phyloP scores from a whole-genome alignment of 2,329 filamentous ascomycete genomes.

The Ophiosphaerella korrae region DNA sequence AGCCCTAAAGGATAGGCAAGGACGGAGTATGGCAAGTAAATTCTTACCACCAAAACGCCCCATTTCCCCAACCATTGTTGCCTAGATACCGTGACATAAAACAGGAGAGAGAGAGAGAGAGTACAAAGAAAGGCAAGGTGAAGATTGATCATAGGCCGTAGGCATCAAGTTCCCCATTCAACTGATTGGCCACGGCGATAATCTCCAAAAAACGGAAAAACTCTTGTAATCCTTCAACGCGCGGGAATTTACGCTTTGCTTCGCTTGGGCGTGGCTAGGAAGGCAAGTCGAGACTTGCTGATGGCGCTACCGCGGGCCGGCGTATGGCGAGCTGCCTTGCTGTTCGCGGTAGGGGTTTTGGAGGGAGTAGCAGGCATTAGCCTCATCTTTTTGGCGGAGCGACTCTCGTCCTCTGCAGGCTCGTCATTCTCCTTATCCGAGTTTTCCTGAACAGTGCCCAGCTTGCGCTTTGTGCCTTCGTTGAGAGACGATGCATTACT shows the following conservation, averaged over 20 bases:
- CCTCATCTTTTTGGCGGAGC: constrained; percentile 44
- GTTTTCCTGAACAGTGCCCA: constrained; percentile 42
- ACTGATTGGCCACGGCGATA: background rate
- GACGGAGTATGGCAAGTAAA: constrained; percentile 10
- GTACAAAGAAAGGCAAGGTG: background rate
- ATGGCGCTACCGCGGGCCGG: constrained; percentile 37
- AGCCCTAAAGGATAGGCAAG: constrained; percentile 13
- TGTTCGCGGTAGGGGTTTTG: constrained; percentile 36
- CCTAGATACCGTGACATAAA: constrained; percentile 14
- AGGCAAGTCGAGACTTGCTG: constrained; percentile 45
- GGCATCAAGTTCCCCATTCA: background rate
- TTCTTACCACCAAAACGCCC: constrained; percentile 10
- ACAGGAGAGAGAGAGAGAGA: constrained; percentile 13
- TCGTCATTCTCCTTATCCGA: constrained; percentile 53
- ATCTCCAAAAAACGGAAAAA: too few species aligned
- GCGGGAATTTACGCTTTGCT: constrained; percentile 25
- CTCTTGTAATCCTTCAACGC: background rate
- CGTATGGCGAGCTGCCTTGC: constrained; percentile 38
- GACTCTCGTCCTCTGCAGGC: constrained; percentile 32
- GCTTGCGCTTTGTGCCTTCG: constrained; percentile 53
- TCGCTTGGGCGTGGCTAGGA: constrained; percentile 48
- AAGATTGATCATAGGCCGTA: constrained; percentile 9
- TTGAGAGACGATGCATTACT: constrained; percentile 46
- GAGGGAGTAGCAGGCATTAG: constrained; percentile 26
- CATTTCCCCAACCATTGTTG: constrained; percentile 16